A percentile compares a stretch with the other conserved stretches of the same genome.
Conservation (phyloP, 768 basidiomycete genomes). For the Tremella yokohamensis region DNA sequence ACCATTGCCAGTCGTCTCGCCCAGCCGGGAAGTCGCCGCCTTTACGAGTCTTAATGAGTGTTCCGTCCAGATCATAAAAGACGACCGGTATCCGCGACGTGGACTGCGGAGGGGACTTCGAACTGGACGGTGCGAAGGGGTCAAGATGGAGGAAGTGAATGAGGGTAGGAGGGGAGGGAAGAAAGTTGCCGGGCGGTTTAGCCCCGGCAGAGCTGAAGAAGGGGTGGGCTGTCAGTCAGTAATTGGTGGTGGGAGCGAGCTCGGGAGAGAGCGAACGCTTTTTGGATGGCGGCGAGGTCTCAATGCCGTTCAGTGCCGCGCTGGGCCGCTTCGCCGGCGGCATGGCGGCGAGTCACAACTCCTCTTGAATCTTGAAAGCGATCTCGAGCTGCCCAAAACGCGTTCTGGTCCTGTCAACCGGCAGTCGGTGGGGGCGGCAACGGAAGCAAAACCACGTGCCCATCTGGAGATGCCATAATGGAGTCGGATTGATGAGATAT, state of each 20-base stretch:
- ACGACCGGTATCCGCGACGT: constrained; percentile 59
- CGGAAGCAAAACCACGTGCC: too few species aligned
- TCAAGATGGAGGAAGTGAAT: constrained; percentile 47
- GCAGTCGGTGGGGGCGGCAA: too few species aligned
- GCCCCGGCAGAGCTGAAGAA: constrained; percentile 32
- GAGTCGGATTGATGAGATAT: too few species aligned
- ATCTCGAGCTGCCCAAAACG: too few species aligned
- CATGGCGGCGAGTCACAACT: too few species aligned
- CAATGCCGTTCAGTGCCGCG: too few species aligned
- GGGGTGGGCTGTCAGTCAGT: constrained; percentile 30
- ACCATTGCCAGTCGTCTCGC: constrained; percentile 66
- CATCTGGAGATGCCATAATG: too few species aligned
- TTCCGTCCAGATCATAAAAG: constrained; percentile 83
- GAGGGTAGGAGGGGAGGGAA: constrained; percentile 38
- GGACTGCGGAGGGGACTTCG: not conserved
- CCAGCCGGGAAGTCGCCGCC: constrained; percentile 55
- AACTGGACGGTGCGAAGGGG: constrained; percentile 29
- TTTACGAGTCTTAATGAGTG: constrained; percentile 60
- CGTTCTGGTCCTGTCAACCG: too few species aligned
- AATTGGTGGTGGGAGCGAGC: too few species aligned
- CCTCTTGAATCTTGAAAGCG: too few species aligned
- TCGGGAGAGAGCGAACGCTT: not conserved
- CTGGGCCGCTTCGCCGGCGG: too few species aligned
- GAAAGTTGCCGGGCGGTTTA: constrained; percentile 15
- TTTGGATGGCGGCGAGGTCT: constrained; percentile 2